Evolutionary conservation across 495 filamentous ascomycete genomes (phyloP).

Genomic region (Chaetomium tenue): DNA sequence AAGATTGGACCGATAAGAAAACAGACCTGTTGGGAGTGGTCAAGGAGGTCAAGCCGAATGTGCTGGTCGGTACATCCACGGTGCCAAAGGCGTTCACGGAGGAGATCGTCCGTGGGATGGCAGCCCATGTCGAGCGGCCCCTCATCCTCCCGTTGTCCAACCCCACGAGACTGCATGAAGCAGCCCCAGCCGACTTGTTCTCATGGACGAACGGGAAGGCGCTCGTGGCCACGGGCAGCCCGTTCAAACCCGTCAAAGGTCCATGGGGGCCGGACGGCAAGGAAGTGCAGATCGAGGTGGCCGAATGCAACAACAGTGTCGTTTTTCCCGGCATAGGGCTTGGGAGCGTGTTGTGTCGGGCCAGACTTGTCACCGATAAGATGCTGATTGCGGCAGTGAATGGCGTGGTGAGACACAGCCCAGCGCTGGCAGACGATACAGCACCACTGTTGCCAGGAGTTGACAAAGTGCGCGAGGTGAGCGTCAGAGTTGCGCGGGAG

Average conservation of each 20-base stretch:
- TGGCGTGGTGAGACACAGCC: constrained; percentile 67
- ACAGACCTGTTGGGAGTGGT: constrained; percentile 64
- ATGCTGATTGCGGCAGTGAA: constrained; percentile 81
- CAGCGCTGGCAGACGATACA: constrained; percentile 54
- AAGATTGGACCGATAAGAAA: constrained; percentile 56
- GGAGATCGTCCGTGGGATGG: constrained; percentile 73
- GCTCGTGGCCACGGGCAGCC: constrained; percentile 81
- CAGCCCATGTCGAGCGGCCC: constrained; percentile 69
- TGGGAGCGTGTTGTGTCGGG: constrained; percentile 67
- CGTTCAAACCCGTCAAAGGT: constrained; percentile 74
- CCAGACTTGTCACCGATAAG: constrained; percentile 62
- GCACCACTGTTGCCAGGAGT: constrained; percentile 73
- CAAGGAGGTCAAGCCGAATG: constrained; percentile 71
- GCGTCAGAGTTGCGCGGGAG: constrained; percentile 71
- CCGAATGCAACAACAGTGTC: constrained; percentile 90
- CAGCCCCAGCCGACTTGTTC: constrained; percentile 71
- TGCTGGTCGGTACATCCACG: constrained; percentile 82
- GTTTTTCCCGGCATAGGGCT: constrained; percentile 85
- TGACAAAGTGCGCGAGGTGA: constrained; percentile 69
- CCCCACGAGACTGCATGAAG: constrained; percentile 82
- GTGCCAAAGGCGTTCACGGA: constrained; percentile 76
- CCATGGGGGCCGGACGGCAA: constrained; percentile 54
- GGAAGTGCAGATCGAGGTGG: constrained; percentile 61
- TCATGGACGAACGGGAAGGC: constrained; percentile 76
- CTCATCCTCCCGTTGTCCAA: constrained; percentile 86